phyloP scores from a whole-genome alignment of 2,329 filamentous ascomycete species.

The Teratosphaeria nubilosa region DNA sequence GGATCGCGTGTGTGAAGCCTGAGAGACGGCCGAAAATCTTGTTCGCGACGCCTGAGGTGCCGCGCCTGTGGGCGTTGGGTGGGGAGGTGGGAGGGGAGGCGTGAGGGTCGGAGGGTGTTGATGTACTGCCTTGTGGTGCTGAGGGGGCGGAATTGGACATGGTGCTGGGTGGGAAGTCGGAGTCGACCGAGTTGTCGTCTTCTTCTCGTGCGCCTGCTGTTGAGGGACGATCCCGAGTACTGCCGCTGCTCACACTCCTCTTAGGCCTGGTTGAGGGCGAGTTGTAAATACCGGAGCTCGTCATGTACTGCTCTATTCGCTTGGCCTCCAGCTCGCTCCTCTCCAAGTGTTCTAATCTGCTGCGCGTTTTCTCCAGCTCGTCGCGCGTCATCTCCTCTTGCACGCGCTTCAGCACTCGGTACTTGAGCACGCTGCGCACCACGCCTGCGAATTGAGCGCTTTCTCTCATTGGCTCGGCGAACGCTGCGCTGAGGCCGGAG shows the following conservation, averaged over 20 bases:
- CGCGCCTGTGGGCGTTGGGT: constrained; percentile 54
- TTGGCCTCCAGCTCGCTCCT: constrained; percentile 85
- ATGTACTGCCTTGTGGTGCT: constrained; percentile 59
- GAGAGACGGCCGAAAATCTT: constrained; percentile 91
- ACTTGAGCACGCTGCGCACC: constrained; percentile 77
- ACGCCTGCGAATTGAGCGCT: constrained; percentile 95
- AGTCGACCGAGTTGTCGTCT: constrained; percentile 85
- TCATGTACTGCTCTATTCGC: constrained; percentile 87
- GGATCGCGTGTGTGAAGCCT: constrained; percentile 85
- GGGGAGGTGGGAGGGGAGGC: constrained; percentile 17
- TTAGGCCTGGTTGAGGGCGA: constrained; percentile 37
- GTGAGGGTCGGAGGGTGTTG: constrained; percentile 24
- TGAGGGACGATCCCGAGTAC: constrained; percentile 22
- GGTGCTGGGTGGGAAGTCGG: constrained; percentile 77
- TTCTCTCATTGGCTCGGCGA: constrained; percentile 95
- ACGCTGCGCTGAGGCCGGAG: constrained; percentile 76
- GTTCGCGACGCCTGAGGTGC: constrained; percentile 59
- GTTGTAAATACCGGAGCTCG: constrained; percentile 51
- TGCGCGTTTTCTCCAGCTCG: constrained; percentile 77
- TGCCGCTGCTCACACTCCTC: constrained; percentile 14
- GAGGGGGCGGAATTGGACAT: constrained; percentile 42
- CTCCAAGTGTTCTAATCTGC: constrained; percentile 78
- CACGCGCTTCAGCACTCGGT: constrained; percentile 83
- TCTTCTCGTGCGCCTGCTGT: constrained; percentile 7
- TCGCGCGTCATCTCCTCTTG: constrained; percentile 97